phyloP scores from a whole-genome alignment of 148 eudicot species.

The Cornus florida region DNA sequence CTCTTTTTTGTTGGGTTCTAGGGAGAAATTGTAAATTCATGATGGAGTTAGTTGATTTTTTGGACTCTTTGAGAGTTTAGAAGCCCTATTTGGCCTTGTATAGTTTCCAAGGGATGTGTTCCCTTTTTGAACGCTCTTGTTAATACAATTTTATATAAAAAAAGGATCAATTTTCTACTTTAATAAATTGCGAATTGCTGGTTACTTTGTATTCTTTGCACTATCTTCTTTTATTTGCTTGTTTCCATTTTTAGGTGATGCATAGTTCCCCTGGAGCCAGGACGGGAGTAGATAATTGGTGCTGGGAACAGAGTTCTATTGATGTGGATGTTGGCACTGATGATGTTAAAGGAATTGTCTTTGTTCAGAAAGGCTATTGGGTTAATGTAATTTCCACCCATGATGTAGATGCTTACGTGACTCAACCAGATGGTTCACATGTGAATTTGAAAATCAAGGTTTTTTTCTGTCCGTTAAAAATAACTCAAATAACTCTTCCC shows the following conservation, averaged over 20 bases:
- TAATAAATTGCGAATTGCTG: no score
- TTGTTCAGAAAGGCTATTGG: constrained; percentile 88
- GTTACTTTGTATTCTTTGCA: neutral
- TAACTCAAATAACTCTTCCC: neutral
- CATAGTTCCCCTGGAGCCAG: constrained; percentile 39
- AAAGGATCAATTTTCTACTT: no score
- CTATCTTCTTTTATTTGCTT: neutral
- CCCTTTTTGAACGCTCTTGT: no score
- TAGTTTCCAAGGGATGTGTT: neutral
- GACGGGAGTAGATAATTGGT: constrained; percentile 75
- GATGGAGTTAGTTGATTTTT: no score
- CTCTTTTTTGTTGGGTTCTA: neutral
- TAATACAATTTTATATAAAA: no score
- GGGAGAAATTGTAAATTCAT: no score
- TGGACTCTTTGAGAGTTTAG: neutral
- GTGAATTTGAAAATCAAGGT: constrained; percentile 76
- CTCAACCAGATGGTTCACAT: constrained; percentile 69
- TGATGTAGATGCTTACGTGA: constrained; percentile 69
- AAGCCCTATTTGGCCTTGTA: no score
- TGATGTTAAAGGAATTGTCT: constrained; percentile 66
- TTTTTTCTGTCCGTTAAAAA: neutral
- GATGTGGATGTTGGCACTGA: constrained; percentile 77
- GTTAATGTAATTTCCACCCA: constrained; percentile 75
- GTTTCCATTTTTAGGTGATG: constrained; percentile 54
- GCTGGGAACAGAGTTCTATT: constrained; percentile 76